phyloP scores from a whole-genome alignment of 2,329 filamentous ascomycete species.

The Sarocladiaceae sp. region DNA sequence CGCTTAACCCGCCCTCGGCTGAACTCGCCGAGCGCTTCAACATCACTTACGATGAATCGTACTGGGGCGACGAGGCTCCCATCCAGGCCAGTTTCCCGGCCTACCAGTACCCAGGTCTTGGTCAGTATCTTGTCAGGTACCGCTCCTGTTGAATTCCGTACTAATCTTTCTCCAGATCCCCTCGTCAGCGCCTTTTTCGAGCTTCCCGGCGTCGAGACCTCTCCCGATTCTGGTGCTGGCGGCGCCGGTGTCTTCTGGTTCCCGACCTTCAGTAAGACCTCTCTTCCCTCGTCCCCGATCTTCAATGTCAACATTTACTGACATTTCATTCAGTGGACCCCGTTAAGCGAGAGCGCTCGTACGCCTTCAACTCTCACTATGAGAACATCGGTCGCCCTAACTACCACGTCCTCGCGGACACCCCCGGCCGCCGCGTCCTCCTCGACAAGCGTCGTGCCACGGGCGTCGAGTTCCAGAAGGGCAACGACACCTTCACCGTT shows the following conservation, averaged over 20 bases:
- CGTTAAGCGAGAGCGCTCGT: not conserved
- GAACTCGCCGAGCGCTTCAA: not conserved
- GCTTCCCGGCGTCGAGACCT: not conserved
- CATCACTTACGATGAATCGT: not conserved
- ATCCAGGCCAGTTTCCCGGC: not conserved
- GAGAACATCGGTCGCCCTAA: not conserved
- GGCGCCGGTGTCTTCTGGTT: not conserved
- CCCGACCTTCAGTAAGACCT: not conserved
- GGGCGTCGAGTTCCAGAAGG: constrained; percentile 40
- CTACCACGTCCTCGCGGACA: constrained; percentile 5
- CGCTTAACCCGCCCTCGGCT: not conserved
- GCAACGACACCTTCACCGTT: constrained; percentile 51
- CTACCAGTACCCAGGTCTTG: not conserved
- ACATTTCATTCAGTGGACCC: not conserved
- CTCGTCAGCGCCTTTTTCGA: not conserved
- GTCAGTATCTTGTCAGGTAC: not conserved
- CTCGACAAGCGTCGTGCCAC: constrained; percentile 55
- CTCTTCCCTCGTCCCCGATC: not conserved
- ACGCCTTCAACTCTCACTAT: constrained; percentile 1
- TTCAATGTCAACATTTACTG: not conserved
- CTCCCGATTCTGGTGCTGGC: not conserved
- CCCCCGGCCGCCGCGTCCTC: not conserved
- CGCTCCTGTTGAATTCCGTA: not conserved
- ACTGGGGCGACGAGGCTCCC: not conserved
- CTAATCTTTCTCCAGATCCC: not conserved